Conservation (phyloP, 345 rosid genomes). For the Nasturtium officinale region DNA sequence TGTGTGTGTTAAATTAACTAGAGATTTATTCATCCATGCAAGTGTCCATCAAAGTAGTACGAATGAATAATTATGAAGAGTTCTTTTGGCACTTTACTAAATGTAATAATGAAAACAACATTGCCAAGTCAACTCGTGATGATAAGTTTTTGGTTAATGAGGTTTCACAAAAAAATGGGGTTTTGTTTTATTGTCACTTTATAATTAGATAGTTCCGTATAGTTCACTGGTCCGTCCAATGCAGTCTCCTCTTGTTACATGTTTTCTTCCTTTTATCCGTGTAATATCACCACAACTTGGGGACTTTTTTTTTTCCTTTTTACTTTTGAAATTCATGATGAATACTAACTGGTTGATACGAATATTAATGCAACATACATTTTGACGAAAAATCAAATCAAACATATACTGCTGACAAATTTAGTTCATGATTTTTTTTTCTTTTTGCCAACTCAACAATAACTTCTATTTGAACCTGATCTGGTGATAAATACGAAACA, state of each 20-base stretch:
- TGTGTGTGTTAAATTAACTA: background rate
- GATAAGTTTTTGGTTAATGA: constrained; percentile 20
- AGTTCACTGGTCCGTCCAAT: constrained; percentile 43
- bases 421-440: background rate
- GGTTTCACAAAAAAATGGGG: constrained; percentile 26
- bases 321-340: constrained; percentile 20
- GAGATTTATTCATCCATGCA: constrained; percentile 27
- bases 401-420: constrained; percentile 2
- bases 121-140: constrained; percentile 45
- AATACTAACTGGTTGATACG: constrained; percentile 11
- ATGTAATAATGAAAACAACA: constrained; percentile 44
- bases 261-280: constrained; percentile 39
- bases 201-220: constrained; percentile 32
- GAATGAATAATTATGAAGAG: constrained; percentile 36
- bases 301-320: background rate
- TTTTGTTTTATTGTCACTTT: constrained; percentile 39
- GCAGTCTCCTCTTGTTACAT: constrained; percentile 24
- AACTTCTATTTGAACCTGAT: background rate
- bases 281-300: constrained; percentile 22
- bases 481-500: background rate
- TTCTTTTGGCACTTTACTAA: constrained; percentile 44
- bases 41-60: constrained; percentile 43
- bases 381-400: constrained; percentile 42
- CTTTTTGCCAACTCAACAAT: background rate
- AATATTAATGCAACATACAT: background rate